Evolutionary conservation across 495 filamentous ascomycete genomes (phyloP).

Genomic region (Tirmania nivea): DNA sequence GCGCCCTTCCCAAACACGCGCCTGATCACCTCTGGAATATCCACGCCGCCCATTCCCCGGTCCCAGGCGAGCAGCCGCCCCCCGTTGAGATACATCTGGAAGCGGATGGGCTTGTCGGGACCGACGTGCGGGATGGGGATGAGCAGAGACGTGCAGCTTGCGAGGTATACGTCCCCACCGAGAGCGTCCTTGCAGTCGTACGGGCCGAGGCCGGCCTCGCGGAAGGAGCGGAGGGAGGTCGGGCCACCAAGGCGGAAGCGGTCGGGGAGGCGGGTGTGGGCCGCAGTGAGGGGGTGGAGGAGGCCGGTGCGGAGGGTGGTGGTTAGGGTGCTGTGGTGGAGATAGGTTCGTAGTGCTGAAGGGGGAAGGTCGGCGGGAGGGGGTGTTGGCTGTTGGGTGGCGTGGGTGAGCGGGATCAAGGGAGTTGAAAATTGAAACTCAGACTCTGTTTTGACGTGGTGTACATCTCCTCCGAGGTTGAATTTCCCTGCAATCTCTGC

Average conservation of each 20-base stretch:
- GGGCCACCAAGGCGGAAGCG: slow-evolving; percentile 88
- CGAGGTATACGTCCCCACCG: slow-evolving; percentile 78
- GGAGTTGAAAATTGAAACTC: slow-evolving; percentile 56
- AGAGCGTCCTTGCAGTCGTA: slow-evolving; percentile 66
- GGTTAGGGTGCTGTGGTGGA: slow-evolving; percentile 21
- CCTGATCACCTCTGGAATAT: slow-evolving; percentile 23
- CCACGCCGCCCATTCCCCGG: slow-evolving; percentile 14
- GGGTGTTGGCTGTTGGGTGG: neutral
- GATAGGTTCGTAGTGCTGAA: neutral
- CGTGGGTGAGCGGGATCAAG: slow-evolving; percentile 20
- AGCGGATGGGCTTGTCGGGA: slow-evolving; percentile 55
- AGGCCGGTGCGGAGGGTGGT: slow-evolving; percentile 32
- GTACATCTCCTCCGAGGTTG: slow-evolving; percentile 65
- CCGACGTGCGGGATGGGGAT: slow-evolving; percentile 64
- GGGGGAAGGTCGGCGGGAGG: neutral
- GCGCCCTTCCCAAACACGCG: slow-evolving; percentile 16
- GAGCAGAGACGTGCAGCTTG: slow-evolving; percentile 62
- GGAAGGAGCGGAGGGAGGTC: slow-evolving; percentile 85
- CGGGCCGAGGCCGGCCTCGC: slow-evolving; percentile 67
- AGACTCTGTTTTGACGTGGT: slow-evolving; percentile 69
- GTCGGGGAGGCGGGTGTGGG: slow-evolving; percentile 67
- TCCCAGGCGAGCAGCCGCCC: slow-evolving; percentile 49
- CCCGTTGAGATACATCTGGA: slow-evolving; percentile 81
- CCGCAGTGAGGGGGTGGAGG: slow-evolving; percentile 32
- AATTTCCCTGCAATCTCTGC: slow-evolving; percentile 77